A percentile compares a stretch with the other conserved stretches of the same genome.
Conservation (phyloP, 768 basidiomycete species). For the Naganishia vishniacii region DNA sequence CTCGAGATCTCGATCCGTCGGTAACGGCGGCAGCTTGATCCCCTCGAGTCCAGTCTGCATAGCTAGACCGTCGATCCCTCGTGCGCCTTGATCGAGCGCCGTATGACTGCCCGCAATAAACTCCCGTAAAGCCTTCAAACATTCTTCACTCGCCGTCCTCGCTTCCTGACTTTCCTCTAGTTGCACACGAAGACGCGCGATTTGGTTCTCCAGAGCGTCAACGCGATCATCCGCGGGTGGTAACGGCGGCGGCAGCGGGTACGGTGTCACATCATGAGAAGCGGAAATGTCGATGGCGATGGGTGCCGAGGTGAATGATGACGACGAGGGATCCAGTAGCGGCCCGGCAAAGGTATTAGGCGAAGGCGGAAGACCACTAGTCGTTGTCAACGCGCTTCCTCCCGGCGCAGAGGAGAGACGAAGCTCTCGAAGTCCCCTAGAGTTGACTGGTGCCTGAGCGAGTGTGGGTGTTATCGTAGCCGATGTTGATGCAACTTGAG, state of each 20-base stretch:
- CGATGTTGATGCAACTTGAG: neutral
- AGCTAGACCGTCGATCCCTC: constrained; percentile 27
- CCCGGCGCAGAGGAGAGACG: constrained; percentile 26
- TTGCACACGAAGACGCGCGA: constrained; percentile 64
- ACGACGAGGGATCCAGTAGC: too few species aligned
- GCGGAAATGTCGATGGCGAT: neutral
- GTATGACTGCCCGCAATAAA: constrained; percentile 50
- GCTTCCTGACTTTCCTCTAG: constrained; percentile 75
- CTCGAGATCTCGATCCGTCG: constrained; percentile 46
- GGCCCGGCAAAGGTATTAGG: neutral
- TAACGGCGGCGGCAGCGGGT: neutral
- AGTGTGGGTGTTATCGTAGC: constrained; percentile 24
- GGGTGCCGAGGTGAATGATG: too few species aligned
- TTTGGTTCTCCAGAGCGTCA: constrained; percentile 55
- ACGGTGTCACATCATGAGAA: neutral
- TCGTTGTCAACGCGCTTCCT: neutral
- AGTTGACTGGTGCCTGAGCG: constrained; percentile 10
- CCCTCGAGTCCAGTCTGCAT: constrained; percentile 30
- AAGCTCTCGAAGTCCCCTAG: constrained; percentile 40
- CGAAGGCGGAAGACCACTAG: neutral
- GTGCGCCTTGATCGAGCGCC: neutral
- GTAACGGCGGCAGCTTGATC: constrained; percentile 48
- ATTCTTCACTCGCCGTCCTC: constrained; percentile 76
- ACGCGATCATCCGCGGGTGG: constrained; percentile 54
- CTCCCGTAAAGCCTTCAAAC: constrained; percentile 71